Evolutionary conservation across 345 rosid genomes (phyloP).

Genomic region (Triadica sebifera): DNA sequence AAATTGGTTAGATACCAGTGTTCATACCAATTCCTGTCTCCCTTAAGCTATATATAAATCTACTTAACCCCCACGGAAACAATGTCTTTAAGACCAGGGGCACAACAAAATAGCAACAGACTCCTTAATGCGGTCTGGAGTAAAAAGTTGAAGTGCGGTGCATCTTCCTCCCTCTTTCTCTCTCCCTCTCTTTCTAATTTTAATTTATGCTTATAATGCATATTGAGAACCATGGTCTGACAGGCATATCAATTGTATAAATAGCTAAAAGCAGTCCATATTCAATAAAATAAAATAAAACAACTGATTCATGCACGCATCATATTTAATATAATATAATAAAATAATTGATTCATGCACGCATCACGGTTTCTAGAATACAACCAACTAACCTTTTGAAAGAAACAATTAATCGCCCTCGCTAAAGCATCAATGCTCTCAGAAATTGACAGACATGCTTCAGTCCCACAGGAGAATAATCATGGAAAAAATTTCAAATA

Average conservation of each 20-base stretch:
- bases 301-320: neutral
- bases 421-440: slow-evolving; percentile 48
- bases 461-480: slow-evolving; percentile 63
- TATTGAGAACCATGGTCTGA: neutral
- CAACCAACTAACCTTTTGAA: slow-evolving; percentile 59
- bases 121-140: neutral
- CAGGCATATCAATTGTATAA: slow-evolving; percentile 3
- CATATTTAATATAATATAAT: neutral
- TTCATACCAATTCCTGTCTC: neutral
- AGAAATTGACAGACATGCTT: slow-evolving; percentile 50
- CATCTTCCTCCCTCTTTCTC: neutral
- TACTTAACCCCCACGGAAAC: neutral
- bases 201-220: neutral
- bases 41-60: neutral
- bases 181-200: neutral
- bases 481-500: slow-evolving; percentile 7
- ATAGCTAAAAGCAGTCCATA: neutral
- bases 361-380: neutral
- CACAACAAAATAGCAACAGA: neutral
- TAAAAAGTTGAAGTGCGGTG: neutral
- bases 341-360: neutral
- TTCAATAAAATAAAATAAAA: neutral
- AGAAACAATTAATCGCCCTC: slow-evolving; percentile 41
- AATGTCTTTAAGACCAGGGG: neutral
- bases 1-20: too few relatives aligned